Conservation (phyloP, 306 rosid species). For the Senna tora region DNA sequence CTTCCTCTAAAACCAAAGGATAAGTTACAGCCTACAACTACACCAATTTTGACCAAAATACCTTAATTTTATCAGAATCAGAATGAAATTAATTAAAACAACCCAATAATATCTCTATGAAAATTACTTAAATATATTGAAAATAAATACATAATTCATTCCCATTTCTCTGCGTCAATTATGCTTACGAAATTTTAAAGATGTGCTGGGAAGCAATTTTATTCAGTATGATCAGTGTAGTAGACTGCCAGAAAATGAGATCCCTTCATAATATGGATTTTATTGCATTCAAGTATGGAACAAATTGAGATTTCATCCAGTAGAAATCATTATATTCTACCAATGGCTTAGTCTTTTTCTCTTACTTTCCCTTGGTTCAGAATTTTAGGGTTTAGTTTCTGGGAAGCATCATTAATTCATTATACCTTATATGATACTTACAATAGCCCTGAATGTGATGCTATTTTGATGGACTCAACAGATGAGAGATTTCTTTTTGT, state of each 20-base stretch:
- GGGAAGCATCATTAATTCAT: not conserved
- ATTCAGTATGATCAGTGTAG: not conserved
- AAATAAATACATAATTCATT: not conserved
- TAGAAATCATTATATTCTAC: not conserved
- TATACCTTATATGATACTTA: constrained; percentile 11
- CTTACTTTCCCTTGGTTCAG: not conserved
- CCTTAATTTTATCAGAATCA: not conserved
- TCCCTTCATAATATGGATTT: not conserved
- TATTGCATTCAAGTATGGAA: not conserved
- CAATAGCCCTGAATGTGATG: constrained; percentile 16
- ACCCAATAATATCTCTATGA: not conserved
- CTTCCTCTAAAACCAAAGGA: too few species aligned
- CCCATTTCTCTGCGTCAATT: not conserved
- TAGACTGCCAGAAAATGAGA: not conserved
- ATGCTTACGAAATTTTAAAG: not conserved
- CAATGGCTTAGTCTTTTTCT: not conserved
- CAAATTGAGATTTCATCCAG: not conserved
- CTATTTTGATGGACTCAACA: constrained; percentile 8
- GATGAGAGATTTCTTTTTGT: not conserved
- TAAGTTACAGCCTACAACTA: too few species aligned
- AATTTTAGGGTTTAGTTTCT: not conserved
- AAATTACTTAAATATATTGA: not conserved
- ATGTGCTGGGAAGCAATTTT: not conserved
- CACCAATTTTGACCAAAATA: too few species aligned
- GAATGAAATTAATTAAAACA: not conserved